Conservation (phyloP, 768 basidiomycete genomes). For the Collybia sp. region DNA sequence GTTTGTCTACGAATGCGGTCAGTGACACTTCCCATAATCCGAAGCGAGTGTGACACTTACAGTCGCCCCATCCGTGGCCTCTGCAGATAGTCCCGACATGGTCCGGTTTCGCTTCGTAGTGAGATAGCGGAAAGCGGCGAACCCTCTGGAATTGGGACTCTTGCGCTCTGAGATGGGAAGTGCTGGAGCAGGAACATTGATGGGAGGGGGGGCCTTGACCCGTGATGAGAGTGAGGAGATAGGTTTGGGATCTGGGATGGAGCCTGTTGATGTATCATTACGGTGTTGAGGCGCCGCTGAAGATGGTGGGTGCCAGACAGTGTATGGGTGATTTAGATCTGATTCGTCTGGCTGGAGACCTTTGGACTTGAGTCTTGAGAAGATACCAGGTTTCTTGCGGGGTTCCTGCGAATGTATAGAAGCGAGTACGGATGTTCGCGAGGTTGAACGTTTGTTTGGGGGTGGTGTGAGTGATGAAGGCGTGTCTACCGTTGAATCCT, state of each 20-base stretch:
- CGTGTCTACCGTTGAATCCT: conserved; percentile 54
- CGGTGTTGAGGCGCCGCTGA: too few species aligned
- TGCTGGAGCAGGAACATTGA: conserved; percentile 25
- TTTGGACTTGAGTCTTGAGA: conserved; percentile 28
- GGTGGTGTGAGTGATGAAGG: conserved; percentile 61
- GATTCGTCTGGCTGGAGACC: conserved; percentile 11
- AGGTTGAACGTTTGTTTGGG: conserved; percentile 34
- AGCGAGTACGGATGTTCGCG: conserved; percentile 32
- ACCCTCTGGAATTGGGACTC: conserved; percentile 40
- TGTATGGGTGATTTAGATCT: conserved; percentile 15
- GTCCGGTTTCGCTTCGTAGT: conserved; percentile 55
- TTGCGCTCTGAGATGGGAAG: conserved; percentile 27
- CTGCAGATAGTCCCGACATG: conserved; percentile 69
- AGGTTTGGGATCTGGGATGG: conserved; percentile 3
- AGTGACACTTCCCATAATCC: conserved; percentile 5
- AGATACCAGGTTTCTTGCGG: conserved; percentile 32
- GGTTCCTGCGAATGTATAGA: conserved; percentile 33
- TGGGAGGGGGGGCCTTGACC: conserved; percentile 8
- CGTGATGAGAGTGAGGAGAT: conserved; percentile 7
- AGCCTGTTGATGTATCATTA: neutral
- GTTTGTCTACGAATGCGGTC: conserved; percentile 42
- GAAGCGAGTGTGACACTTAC: conserved; percentile 37
- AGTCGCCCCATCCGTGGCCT: conserved; percentile 76
- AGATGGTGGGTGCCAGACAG: conserved; percentile 11
- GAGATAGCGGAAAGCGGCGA: conserved; percentile 62